Evolutionary conservation across 805 yeast genomes (phyloP).

Genomic region (Tetrapisispora pingtungensis): DNA sequence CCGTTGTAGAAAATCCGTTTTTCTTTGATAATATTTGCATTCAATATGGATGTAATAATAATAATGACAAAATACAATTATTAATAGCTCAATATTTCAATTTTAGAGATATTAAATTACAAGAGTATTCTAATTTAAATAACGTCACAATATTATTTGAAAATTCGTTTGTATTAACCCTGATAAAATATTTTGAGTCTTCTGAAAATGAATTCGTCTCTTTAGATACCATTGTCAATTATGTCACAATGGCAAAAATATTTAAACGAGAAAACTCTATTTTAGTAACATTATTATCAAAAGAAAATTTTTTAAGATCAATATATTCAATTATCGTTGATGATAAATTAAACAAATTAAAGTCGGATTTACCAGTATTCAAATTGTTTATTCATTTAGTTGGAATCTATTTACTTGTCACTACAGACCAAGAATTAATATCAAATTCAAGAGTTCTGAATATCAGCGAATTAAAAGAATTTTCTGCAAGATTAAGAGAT

Average conservation of each 20-base stretch:
- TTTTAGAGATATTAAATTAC: neutral
- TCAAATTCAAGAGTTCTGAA: slow-evolving; percentile 10
- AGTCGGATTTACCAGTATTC: slow-evolving; percentile 1
- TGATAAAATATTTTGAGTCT: neutral
- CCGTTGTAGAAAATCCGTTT: neutral
- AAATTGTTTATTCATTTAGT: slow-evolving; percentile 14
- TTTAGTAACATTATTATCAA: slow-evolving; percentile 11
- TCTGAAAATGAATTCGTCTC: neutral
- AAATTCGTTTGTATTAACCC: neutral
- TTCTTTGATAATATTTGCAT: neutral
- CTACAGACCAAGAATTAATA: slow-evolving; percentile 24
- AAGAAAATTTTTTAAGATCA: slow-evolving; percentile 9
- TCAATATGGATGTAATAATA: neutral
- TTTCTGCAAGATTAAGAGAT: slow-evolving; percentile 14
- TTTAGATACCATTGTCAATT: neutral
- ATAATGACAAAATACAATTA: neutral
- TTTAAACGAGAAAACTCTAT: slow-evolving; percentile 6
- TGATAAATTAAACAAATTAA: neutral
- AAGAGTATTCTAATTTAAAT: neutral
- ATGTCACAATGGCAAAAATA: neutral
- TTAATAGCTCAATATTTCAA: neutral
- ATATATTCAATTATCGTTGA: slow-evolving; percentile 1
- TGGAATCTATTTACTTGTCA: slow-evolving; percentile 17
- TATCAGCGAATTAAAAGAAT: slow-evolving; percentile 8
- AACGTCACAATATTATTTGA: neutral